Evolutionary conservation across 495 filamentous ascomycete genomes (phyloP).

Genomic region (Penicillium coprophilum): DNA sequence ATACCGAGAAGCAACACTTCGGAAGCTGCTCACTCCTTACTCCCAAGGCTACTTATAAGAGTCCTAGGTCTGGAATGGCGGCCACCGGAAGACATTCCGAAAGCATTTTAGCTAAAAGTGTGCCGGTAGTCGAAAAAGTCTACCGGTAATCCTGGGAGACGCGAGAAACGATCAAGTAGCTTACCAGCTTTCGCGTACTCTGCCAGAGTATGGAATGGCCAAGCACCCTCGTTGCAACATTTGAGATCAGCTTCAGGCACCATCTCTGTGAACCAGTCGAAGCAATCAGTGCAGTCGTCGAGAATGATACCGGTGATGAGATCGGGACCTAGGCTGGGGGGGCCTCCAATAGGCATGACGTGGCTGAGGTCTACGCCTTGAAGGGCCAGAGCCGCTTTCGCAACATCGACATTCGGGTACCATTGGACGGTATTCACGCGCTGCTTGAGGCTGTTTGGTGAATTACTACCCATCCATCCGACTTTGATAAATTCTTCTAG

Average conservation of each 20-base stretch:
- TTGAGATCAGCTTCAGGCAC: not conserved
- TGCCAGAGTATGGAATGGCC: slow-evolving; percentile 3
- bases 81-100: no score
- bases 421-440: not conserved
- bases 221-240: slow-evolving; percentile 4
- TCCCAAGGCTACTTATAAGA: not conserved
- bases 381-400: not conserved
- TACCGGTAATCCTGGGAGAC: no score
- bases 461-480: not conserved
- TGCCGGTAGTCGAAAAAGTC: no score
- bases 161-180: not conserved
- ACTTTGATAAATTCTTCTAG: not conserved
- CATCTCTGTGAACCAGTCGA: slow-evolving; percentile 5
- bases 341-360: not conserved
- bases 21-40: not conserved
- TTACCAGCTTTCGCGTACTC: not conserved
- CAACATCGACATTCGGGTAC: not conserved
- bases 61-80: not conserved
- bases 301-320: slow-evolving; percentile 11
- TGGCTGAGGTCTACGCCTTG: not conserved
- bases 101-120: no score
- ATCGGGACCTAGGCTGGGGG: not conserved
- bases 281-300: slow-evolving; percentile 11
- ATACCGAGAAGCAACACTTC: not conserved
- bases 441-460: not conserved